Evolutionary conservation across 768 basidiomycete species (phyloP), one percentile per base, ranked within the genome.

Genomic region (Suillus placidus): DNA sequence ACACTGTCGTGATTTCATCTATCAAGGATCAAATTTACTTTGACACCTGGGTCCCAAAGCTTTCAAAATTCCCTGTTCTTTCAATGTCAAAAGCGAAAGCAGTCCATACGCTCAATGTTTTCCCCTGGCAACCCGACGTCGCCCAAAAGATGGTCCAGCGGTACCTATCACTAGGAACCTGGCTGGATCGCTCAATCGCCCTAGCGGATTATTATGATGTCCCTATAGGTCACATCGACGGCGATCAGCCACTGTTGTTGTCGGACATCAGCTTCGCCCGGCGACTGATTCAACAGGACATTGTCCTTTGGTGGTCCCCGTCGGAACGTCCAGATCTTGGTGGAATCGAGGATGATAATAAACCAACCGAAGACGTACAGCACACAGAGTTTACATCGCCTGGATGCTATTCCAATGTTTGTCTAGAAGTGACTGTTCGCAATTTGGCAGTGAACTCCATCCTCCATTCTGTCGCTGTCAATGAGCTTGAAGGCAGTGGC

Each of bases 281-380:
- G 47, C 87, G 93, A 49, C 79, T 99, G 62, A 80, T 90, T 37
- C 88, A 90, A 56, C 94, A 98, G 68, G 97, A 99, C 71, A 88
- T 93, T 72, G 82, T 98, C 4, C 81, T 99, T 4, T 99, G 97
- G 97, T 99, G 97, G 97, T 97, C 97, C 10, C 85, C 91, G 2
- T 87, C 90, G 4, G 88, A 93, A 37, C 85, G 86, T 23, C 96
- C 97, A 4, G 97, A 99, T 78, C 83, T 99, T 0, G 97, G 97
- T 40, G 97, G 97, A 4, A 85, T 90, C 60, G 95, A 99, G 74
- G 88, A 94, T 56, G 97, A 99, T 76, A 85, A 84, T 62, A 84
- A 90, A 55, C 86, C 88, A 1, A 79, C 84, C 1, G 92, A 94
- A 65, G 95, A 96, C 52, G 79, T 94, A 32, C 87, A 88, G 14